Evolutionary conservation across 176 grass and related monocot genomes (phyloP), one percentile per base, ranked within the genome.

Genomic region (Rhynchospora tenuis): DNA sequence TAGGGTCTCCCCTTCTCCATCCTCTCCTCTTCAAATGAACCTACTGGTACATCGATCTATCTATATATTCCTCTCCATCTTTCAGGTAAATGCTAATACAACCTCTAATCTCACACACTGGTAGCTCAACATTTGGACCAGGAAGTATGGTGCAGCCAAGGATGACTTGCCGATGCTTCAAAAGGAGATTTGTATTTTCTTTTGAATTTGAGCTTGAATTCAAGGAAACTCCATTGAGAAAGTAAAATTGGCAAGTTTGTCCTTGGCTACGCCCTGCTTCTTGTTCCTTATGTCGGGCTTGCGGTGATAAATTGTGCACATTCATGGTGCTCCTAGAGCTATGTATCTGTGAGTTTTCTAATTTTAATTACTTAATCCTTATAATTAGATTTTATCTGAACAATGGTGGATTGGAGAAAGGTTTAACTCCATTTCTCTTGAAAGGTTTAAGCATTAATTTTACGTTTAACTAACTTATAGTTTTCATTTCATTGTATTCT

Each of bases 111-210:
- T 23, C 19, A 64, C 87, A 93, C 87, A 87, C 83, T 81, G 12
- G 57, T 72, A 52, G 94, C 89, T 89, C 89, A 45, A 78, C 94
- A 93, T 93, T 86, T 80, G 94, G 86, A 46, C 85, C 61, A 60
- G 87, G 91, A 60, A 81, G 83, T 85, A 91, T 90, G 89, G 38
- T 90, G 91, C 94, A 97, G 94, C 94, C 94, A 97, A 97, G 94
- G 94, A 97, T 97, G 94, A 97, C 94, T 97, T 97, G 94, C 94
- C 94, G 94, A 87, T 84, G 63, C 42, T 73, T 3, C 69, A 6
- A 12, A 14, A 20, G 11, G 47, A 23, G 27, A 57, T 71, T 51
- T 68, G 3, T 4, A 14, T 80, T 57, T 10, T 58, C 54, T n/a
- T 14, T 43, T 48, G 5, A 72, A 24, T 74, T 61, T 54, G 64